phyloP scores from a whole-genome alignment of 495 filamentous ascomycete genomes.

The Baudoinia panamericana region DNA sequence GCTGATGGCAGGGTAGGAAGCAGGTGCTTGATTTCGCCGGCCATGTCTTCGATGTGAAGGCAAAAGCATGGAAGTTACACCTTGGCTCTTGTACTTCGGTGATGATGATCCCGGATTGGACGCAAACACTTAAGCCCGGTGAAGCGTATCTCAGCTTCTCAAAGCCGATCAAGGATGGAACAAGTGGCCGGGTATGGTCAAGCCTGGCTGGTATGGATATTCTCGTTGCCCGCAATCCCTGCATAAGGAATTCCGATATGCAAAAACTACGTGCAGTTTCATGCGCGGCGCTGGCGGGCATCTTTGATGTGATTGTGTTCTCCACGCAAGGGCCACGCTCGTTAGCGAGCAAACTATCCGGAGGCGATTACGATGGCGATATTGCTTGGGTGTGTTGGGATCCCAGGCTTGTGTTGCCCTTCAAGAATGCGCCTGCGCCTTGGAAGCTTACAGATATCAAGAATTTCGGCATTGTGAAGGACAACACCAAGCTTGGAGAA shows the following conservation, averaged over 20 bases:
- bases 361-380: constrained; percentile 93
- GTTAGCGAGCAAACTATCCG: constrained; percentile 70
- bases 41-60: constrained; percentile 43
- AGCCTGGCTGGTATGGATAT: constrained; percentile 57
- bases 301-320: constrained; percentile 83
- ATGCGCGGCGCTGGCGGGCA: constrained; percentile 53
- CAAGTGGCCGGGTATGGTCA: constrained; percentile 42
- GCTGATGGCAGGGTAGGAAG: too few species aligned
- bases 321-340: constrained; percentile 53
- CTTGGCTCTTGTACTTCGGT: constrained; percentile 64
- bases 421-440: constrained; percentile 54
- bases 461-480: constrained; percentile 46
- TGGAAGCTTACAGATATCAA: constrained; percentile 32
- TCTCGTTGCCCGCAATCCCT: constrained; percentile 74
- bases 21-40: constrained; percentile 42
- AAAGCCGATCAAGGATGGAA: constrained; percentile 42
- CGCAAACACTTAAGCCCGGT: constrained; percentile 51
- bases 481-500: constrained; percentile 37
- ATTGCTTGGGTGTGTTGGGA: constrained; percentile 81
- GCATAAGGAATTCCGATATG: constrained; percentile 70
- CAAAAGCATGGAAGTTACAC: constrained; percentile 51
- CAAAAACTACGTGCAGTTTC: constrained; percentile 53
- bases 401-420: constrained; percentile 54
- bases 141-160: constrained; percentile 79
- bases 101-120: constrained; percentile 72